These are phyloP conservation scores for Fusarium staphyleae DNA, from an alignment of 2,329 filamentous ascomycete genomes.

Conservation along the genomic window DNA sequence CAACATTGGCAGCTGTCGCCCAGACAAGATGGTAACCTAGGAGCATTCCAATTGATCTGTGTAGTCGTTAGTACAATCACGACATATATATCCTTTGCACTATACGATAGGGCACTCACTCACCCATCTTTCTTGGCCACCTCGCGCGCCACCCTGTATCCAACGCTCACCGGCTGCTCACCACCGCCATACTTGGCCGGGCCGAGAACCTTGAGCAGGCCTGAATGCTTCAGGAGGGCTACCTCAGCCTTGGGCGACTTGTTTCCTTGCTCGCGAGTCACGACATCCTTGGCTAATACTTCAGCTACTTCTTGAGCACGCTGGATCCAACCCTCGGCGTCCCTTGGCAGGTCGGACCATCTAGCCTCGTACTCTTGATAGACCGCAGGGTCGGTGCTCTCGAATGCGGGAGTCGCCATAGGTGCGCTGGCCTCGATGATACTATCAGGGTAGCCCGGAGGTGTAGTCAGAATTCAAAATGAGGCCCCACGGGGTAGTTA, in stretches of 20 bases:
- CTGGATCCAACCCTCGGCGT: slow-evolving; percentile 48
- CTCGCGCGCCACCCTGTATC: slow-evolving; percentile 65
- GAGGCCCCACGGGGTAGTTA: too few relatives aligned
- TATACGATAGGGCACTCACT: neutral
- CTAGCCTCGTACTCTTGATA: slow-evolving; percentile 48
- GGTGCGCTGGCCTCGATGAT: too few relatives aligned
- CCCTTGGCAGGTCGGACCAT: slow-evolving; percentile 46
- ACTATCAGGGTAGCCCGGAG: too few relatives aligned
- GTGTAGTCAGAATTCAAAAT: too few relatives aligned
- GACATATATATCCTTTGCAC: neutral
- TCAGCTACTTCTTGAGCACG: slow-evolving; percentile 49
- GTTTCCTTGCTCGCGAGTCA: slow-evolving; percentile 47
- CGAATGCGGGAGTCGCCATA: slow-evolving; percentile 12
- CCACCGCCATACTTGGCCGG: slow-evolving; percentile 53
- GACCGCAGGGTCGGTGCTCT: slow-evolving; percentile 47
- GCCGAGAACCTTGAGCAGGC: slow-evolving; percentile 50
- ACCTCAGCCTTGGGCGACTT: slow-evolving; percentile 52
- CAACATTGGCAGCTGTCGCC: slow-evolving; percentile 66
- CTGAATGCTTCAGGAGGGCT: slow-evolving; percentile 51
- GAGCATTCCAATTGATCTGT: slow-evolving; percentile 67
- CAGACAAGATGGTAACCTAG: slow-evolving; percentile 71
- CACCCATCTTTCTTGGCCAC: slow-evolving; percentile 70
- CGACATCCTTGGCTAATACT: slow-evolving; percentile 47
- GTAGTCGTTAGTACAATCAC: neutral
- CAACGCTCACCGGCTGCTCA: slow-evolving; percentile 56